Percentiles rank a stretch among this genome's conserved stretches.
phyloP scores from a whole-genome alignment of 1,139 yeast genomes.

The Schwanniomyces etchellsii region DNA sequence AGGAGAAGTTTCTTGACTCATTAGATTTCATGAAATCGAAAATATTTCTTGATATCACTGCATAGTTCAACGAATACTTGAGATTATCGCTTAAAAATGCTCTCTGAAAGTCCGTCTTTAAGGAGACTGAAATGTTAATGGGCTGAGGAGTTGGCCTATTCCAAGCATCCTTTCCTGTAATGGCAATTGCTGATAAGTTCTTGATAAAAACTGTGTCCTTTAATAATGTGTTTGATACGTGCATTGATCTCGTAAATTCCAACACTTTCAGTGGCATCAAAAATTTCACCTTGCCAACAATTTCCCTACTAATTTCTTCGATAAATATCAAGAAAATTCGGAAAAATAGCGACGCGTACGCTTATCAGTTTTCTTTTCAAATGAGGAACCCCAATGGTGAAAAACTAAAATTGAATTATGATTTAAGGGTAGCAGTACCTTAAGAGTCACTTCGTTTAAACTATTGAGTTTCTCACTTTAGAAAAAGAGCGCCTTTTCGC shows the following conservation, averaged over 20 bases:
- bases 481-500: too few species aligned
- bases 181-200: slow-evolving; percentile 55
- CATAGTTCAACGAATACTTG: slow-evolving; percentile 79
- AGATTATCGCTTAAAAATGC: slow-evolving; percentile 77
- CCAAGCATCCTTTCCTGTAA: slow-evolving; percentile 78
- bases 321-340: too few species aligned
- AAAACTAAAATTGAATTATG: too few species aligned
- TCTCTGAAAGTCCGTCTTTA: slow-evolving; percentile 62
- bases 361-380: too few species aligned
- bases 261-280: too few species aligned
- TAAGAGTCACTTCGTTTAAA: too few species aligned
- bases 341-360: too few species aligned
- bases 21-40: slow-evolving; percentile 44
- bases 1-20: slow-evolving; percentile 43
- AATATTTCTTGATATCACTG: slow-evolving; percentile 67
- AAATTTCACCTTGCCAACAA: not conserved
- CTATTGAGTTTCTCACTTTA: too few species aligned
- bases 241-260: slow-evolving; percentile 12
- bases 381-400: too few species aligned
- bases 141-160: slow-evolving; percentile 67
- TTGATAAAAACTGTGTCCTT: slow-evolving; percentile 54
- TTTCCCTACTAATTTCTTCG: too few species aligned
- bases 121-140: slow-evolving; percentile 50
- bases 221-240: slow-evolving; percentile 14
- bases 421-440: too few species aligned